Percentiles rank a stretch among this genome's conserved stretches.
These are phyloP conservation scores for Cystobasidium tubakii DNA, from an alignment of 768 basidiomycete genomes.

Conservation along the genomic window DNA sequence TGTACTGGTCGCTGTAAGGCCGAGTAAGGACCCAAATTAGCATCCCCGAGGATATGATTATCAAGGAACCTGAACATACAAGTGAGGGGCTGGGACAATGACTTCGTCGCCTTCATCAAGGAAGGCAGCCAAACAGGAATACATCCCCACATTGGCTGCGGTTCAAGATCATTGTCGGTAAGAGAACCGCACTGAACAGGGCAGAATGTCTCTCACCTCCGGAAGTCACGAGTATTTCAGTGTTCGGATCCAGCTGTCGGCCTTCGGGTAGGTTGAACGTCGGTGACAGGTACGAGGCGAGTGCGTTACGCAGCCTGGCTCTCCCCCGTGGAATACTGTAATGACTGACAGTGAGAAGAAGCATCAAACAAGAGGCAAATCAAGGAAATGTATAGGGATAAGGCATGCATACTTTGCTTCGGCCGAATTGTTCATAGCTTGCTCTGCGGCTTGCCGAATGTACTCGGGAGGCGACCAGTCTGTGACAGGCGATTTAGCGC, in stretches of 20 bases:
- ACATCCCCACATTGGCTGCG: conserved; percentile 62
- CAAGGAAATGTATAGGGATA: background rate
- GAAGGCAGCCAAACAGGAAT: conserved; percentile 86
- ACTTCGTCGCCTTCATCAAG: conserved; percentile 89
- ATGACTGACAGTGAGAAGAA: conserved; percentile 58
- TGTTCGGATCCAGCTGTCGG: conserved; percentile 70
- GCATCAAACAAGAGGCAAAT: background rate
- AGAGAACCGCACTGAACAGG: background rate
- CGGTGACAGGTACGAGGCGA: conserved; percentile 71
- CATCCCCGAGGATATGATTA: too few relatives aligned
- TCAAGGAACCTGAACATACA: background rate
- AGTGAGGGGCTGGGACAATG: conserved; percentile 79
- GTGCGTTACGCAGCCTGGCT: conserved; percentile 76
- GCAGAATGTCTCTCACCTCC: conserved; percentile 52
- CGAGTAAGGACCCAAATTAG: too few relatives aligned
- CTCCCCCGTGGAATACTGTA: conserved; percentile 68
- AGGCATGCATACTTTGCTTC: conserved; percentile 30
- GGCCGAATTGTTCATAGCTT: conserved; percentile 34
- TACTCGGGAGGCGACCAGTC: conserved; percentile 35
- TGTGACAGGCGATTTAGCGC: background rate
- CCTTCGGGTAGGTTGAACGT: conserved; percentile 54
- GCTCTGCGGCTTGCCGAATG: conserved; percentile 29
- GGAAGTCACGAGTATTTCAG: conserved; percentile 87
- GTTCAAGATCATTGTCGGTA: background rate
- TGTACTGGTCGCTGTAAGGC: conserved; percentile 43